Conservation (phyloP, 2,329 filamentous ascomycete genomes). For the Fusarium clavum region DNA sequence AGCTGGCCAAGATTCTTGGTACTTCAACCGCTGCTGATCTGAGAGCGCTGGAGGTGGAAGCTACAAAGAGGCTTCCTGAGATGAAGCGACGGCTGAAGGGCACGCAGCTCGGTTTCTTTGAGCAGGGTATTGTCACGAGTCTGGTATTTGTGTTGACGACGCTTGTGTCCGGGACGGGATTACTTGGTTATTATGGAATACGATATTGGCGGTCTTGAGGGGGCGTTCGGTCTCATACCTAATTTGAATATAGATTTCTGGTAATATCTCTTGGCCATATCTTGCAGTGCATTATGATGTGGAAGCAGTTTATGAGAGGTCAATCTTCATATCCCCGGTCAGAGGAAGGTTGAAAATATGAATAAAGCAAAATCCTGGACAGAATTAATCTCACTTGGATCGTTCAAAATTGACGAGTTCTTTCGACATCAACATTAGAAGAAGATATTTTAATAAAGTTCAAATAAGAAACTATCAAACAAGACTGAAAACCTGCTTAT, state of each 20-base stretch:
- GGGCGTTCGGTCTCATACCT: not conserved
- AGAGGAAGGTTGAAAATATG: too few species aligned
- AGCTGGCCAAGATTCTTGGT: not conserved
- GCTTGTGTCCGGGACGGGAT: constrained; percentile 10
- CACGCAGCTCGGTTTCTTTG: constrained; percentile 25
- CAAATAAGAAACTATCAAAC: too few species aligned
- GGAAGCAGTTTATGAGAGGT: too few species aligned
- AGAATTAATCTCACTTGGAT: too few species aligned
- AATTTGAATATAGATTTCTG: not conserved
- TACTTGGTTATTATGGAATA: constrained; percentile 27
- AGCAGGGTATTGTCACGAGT: constrained; percentile 35
- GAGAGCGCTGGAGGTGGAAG: constrained; percentile 2
- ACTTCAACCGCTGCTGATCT: not conserved
- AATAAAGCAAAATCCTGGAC: too few species aligned
- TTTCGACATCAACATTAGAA: too few species aligned
- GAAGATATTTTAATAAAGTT: too few species aligned
- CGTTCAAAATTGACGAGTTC: too few species aligned
- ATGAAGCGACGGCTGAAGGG: constrained; percentile 23
- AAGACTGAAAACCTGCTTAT: constrained; percentile 2
- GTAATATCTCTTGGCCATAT: too few species aligned
- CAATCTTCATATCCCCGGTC: too few species aligned
- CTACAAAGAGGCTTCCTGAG: constrained; percentile 6
- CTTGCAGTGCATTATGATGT: too few species aligned
- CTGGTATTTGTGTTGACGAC: constrained; percentile 21
- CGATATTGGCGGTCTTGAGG: constrained; percentile 10